Percentiles rank a stretch among this genome's conserved stretches.
Conservation (phyloP, 1,284 basidiomycete species). For the Sanghuangporus baumii region DNA sequence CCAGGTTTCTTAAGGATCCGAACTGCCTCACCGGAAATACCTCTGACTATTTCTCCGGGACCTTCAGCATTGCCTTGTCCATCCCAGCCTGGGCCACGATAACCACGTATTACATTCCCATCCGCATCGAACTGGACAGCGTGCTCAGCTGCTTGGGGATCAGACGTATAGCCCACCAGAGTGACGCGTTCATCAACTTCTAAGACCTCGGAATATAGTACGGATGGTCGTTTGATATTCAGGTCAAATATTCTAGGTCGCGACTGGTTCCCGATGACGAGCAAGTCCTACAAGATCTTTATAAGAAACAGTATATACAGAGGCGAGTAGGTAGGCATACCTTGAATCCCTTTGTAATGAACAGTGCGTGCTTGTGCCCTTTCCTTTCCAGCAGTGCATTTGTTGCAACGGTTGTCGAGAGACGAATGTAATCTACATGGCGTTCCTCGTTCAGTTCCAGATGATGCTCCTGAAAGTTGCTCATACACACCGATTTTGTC, state of each 20-base stretch:
- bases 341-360: constrained; percentile 91
- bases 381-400: constrained; percentile 95
- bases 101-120: constrained; percentile 63
- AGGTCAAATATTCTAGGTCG: constrained; percentile 88
- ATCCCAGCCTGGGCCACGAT: constrained; percentile 73
- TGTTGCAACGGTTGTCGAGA: constrained; percentile 95
- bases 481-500: constrained; percentile 69
- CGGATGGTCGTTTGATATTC: constrained; percentile 73
- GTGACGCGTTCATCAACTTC: constrained; percentile 96
- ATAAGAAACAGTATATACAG: constrained; percentile 21
- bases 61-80: constrained; percentile 61
- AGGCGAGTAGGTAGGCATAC: constrained; percentile 13
- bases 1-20: constrained; percentile 77
- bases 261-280: constrained; percentile 90
- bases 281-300: constrained; percentile 50
- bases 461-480: neutral
- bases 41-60: constrained; percentile 73
- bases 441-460: neutral
- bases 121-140: constrained; percentile 68
- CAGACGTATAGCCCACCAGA: constrained; percentile 87
- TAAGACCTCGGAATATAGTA: constrained; percentile 77
- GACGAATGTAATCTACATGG: constrained; percentile 76
- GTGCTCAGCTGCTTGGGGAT: constrained; percentile 75
- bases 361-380: constrained; percentile 84
- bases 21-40: constrained; percentile 90